Evolutionary conservation across 2,329 filamentous ascomycete species (phyloP).

Genomic region (Aspergillus persii): DNA sequence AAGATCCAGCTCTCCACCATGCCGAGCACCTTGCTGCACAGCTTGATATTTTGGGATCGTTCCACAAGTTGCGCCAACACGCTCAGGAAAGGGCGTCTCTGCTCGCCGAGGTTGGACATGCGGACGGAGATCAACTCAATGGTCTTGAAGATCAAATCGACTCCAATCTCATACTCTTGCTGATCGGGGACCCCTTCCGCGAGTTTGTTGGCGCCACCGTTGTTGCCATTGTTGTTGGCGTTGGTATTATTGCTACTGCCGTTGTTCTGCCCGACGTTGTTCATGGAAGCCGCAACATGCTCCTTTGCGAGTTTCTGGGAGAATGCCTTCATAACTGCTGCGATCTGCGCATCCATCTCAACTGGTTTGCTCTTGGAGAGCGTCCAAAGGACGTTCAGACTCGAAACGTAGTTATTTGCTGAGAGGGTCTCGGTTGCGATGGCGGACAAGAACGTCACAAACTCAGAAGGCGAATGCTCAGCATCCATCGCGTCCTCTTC

Average conservation of each 20-base stretch:
- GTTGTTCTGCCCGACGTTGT: constrained; percentile 43
- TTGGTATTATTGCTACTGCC: too few species aligned
- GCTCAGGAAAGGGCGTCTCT: constrained; percentile 87
- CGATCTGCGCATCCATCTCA: constrained; percentile 86
- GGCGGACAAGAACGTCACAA: constrained; percentile 79
- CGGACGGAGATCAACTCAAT: constrained; percentile 88
- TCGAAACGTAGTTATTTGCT: constrained; percentile 76
- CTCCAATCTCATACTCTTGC: constrained; percentile 84
- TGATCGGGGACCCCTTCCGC: constrained; percentile 54
- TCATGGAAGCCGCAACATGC: constrained; percentile 73
- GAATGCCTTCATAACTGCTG: constrained; percentile 85
- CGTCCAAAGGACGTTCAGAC: constrained; percentile 91
- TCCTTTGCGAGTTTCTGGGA: constrained; percentile 90
- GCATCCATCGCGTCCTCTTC: constrained; percentile 81
- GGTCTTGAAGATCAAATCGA: constrained; percentile 87
- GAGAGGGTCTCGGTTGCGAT: constrained; percentile 85
- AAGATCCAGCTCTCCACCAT: constrained; percentile 98
- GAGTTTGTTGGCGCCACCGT: constrained; percentile 41
- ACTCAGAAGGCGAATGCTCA: constrained; percentile 75
- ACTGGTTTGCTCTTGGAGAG: constrained; percentile 79
- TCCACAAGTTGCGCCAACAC: constrained; percentile 93
- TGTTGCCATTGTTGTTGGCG: constrained; percentile 43
- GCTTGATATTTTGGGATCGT: constrained; percentile 79
- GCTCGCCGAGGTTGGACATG: constrained; percentile 90
- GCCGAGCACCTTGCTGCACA: constrained; percentile 88